A percentile compares a stretch with the other conserved stretches of the same genome.
Conservation (phyloP, 2,329 filamentous ascomycete genomes). For the Teratosphaeria destructans region DNA sequence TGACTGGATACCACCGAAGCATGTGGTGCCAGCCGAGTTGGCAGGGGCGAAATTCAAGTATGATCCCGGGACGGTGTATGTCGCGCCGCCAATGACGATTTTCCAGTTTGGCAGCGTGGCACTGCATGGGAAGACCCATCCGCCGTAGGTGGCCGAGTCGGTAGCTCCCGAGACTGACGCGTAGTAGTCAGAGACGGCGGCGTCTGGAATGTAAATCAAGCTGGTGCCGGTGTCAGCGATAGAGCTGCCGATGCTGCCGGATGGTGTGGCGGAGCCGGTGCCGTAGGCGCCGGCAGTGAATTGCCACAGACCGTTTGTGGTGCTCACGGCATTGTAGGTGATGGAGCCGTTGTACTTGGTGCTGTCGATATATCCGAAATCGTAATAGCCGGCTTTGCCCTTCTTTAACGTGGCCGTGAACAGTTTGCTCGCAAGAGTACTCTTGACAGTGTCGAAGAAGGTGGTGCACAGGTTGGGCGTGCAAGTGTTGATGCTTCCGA, state of each 20-base stretch:
- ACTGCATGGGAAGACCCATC: slow-evolving; percentile 46
- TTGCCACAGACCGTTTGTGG: slow-evolving; percentile 52
- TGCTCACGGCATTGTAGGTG: slow-evolving; percentile 46
- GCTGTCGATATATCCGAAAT: slow-evolving; percentile 42
- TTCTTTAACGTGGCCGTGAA: slow-evolving; percentile 51
- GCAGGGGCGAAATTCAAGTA: slow-evolving; percentile 46
- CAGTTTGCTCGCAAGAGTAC: slow-evolving; percentile 39
- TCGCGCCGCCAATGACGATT: slow-evolving; percentile 40
- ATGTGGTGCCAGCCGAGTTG: slow-evolving; percentile 33
- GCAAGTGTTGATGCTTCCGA: slow-evolving; percentile 50
- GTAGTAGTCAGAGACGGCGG: slow-evolving; percentile 51
- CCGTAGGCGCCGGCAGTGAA: slow-evolving; percentile 48
- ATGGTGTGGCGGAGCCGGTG: slow-evolving; percentile 37
- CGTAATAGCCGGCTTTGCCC: slow-evolving; percentile 27
- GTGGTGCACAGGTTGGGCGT: slow-evolving; percentile 41
- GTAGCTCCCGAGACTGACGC: slow-evolving; percentile 42
- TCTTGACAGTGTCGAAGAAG: slow-evolving; percentile 51
- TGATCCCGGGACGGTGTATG: slow-evolving; percentile 42
- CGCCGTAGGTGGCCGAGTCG: slow-evolving; percentile 39
- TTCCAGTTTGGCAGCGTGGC: slow-evolving; percentile 44
- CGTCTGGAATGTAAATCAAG: slow-evolving; percentile 48
- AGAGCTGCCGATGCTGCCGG: slow-evolving; percentile 38
- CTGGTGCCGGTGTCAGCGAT: slow-evolving; percentile 66
- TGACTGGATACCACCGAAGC: slow-evolving; percentile 68
- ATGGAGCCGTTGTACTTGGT: slow-evolving; percentile 49